These are phyloP conservation scores for Colletotrichum echinochloae DNA, from an alignment of 2,329 filamentous ascomycete genomes.

Conservation along the genomic window DNA sequence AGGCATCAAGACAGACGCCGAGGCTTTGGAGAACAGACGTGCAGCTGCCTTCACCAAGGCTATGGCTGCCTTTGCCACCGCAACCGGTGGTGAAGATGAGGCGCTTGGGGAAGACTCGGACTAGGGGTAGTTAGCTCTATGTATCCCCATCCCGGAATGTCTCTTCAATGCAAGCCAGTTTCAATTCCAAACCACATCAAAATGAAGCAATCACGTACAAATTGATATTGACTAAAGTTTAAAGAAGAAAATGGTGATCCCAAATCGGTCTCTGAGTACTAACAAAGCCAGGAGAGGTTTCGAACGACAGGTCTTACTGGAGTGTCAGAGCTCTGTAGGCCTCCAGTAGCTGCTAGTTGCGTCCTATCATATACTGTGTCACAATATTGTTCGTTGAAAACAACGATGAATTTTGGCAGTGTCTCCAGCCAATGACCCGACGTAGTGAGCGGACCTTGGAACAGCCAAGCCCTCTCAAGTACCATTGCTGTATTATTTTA, in stretches of 20 bases:
- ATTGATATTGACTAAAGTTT: not conserved
- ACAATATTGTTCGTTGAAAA: too few relatives aligned
- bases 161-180: not conserved
- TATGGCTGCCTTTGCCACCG: conserved; percentile 11
- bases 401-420: too few relatives aligned
- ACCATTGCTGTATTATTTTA: too few relatives aligned
- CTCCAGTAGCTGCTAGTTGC: not conserved
- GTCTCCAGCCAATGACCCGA: too few relatives aligned
- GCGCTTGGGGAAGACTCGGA: conserved; percentile 26
- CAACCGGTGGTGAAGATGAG: conserved; percentile 31
- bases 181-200: not conserved
- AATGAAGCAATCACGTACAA: not conserved
- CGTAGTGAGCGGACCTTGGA: too few relatives aligned
- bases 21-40: too few relatives aligned
- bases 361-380: not conserved
- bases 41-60: conserved; percentile 34
- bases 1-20: too few relatives aligned
- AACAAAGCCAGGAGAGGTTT: not conserved
- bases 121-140: not conserved
- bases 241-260: not conserved
- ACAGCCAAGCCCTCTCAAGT: too few relatives aligned
- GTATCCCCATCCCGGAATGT: not conserved
- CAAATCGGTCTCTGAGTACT: not conserved
- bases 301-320: not conserved
- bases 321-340: not conserved